Evolutionary conservation across 2,329 filamentous ascomycete species (phyloP), one percentile per base, ranked within the genome.

Genomic region (Penicillium sp.): DNA sequence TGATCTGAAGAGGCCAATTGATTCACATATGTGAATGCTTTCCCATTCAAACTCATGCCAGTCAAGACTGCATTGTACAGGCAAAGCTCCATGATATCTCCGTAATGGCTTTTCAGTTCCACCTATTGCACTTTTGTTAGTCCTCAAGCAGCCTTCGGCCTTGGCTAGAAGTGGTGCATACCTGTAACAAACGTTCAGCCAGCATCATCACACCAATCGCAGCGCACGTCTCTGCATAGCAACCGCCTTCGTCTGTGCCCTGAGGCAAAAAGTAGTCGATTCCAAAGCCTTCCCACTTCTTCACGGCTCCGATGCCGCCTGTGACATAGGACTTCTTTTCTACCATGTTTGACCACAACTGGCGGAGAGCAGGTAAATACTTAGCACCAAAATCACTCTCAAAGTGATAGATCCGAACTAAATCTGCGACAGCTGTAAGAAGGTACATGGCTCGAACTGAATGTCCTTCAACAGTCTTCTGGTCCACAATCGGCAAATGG

Each of bases 311-410:
- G 43, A 84, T 78, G 0, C 81, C 81, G 1, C 81, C 82, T 0
- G 82, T 85, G 13, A 82, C 60, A 49, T 82, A 85, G 77, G 84
- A 81, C 60, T 83, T 84, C 48, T 74, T 75, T 35, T 79, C 70
- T 0, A 81, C 75, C 79, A 83, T 83, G 54, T 83, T 82, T 28
- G 74, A 62, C 81, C 81, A 85, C 3, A 84, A 65, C 6, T 74
- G 67, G 23, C 69, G 61, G 0, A 83, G 57, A 1, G 79, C 69
- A 0, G 62, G 59, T 25, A 66, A 51, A 57, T 73, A 74, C 23
- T 65, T 57, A 9, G 59, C 31, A 42, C 61, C 55, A 5, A 53
- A 46, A 13, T 60, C 58, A 40, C 64, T 49, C 13, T 56, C 50
- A 4, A 62, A 50, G 10, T 61, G 47, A 28, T 70, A 66, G 3